Evolutionary conservation across 768 basidiomycete genomes (phyloP).

Genomic region (Podaxis carcinomalis): DNA sequence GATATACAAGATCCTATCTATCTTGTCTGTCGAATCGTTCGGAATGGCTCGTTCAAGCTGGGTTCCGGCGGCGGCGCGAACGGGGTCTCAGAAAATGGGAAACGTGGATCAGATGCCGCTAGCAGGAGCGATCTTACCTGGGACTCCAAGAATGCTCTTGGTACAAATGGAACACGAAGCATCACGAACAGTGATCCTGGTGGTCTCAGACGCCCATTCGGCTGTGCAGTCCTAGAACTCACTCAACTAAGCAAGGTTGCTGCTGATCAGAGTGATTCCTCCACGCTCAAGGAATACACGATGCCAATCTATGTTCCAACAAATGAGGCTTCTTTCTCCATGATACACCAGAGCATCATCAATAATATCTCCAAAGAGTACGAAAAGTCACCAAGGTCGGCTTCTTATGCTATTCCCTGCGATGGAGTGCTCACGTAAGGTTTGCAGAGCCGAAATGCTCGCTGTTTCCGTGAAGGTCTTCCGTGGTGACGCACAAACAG

Average conservation of each 20-base stretch:
- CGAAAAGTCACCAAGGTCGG: slow-evolving; percentile 77
- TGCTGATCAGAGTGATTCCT: slow-evolving; percentile 58
- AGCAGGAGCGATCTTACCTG: slow-evolving; percentile 28
- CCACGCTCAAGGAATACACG: slow-evolving; percentile 65
- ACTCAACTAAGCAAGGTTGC: slow-evolving; percentile 68
- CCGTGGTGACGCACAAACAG: slow-evolving; percentile 71
- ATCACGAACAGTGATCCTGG: slow-evolving; percentile 24
- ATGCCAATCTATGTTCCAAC: slow-evolving; percentile 87
- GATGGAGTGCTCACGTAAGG: slow-evolving; percentile 7
- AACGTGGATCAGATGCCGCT: slow-evolving; percentile 54
- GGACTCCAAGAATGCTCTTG: slow-evolving; percentile 22
- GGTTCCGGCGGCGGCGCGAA: slow-evolving; percentile 42
- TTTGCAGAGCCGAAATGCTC: slow-evolving; percentile 74
- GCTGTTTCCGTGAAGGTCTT: slow-evolving; percentile 84
- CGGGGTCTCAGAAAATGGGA: slow-evolving; percentile 34
- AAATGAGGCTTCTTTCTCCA: slow-evolving; percentile 84
- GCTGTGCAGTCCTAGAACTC: slow-evolving; percentile 91
- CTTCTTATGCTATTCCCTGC: slow-evolving; percentile 4
- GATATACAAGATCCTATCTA: slow-evolving; percentile 86
- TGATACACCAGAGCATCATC: slow-evolving; percentile 94
- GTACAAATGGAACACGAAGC: slow-evolving; percentile 10
- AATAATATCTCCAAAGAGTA: slow-evolving; percentile 72
- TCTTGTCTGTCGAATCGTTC: slow-evolving; percentile 86
- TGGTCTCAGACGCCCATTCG: slow-evolving; percentile 76
- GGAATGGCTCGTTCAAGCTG: slow-evolving; percentile 83